Conservation (phyloP, 1,284 basidiomycete genomes). For the Cryptococcus sp. region DNA sequence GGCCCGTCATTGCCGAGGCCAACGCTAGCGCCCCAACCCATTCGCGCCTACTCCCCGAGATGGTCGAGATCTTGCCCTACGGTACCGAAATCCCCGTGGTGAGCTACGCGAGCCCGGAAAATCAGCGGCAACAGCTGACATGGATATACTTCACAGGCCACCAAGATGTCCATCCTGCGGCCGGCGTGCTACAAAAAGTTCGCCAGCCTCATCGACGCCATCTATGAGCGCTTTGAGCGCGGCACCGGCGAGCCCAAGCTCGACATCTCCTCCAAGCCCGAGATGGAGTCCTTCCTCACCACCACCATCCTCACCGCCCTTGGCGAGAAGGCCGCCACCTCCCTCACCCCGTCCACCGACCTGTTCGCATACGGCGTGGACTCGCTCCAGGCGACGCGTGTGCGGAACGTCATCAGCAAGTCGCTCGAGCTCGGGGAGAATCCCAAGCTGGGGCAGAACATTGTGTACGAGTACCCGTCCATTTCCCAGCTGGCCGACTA, state of each 20-base stretch:
- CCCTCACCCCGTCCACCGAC: slow-evolving; percentile 28
- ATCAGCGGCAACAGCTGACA: background rate
- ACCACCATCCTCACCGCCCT: slow-evolving; percentile 47
- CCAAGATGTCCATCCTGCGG: slow-evolving; percentile 48
- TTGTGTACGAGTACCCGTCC: slow-evolving; percentile 48
- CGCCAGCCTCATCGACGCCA: slow-evolving; percentile 53
- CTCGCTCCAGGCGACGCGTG: slow-evolving; percentile 58
- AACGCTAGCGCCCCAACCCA: slow-evolving; percentile 58
- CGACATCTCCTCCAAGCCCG: slow-evolving; percentile 27
- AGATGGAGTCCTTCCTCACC: slow-evolving; percentile 51
- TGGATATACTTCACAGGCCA: slow-evolving; percentile 29
- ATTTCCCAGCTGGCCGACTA: slow-evolving; percentile 34
- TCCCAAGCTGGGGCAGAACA: slow-evolving; percentile 52
- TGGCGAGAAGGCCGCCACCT: slow-evolving; percentile 40
- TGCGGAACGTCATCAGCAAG: slow-evolving; percentile 57
- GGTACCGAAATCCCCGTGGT: slow-evolving; percentile 44
- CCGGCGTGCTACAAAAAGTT: slow-evolving; percentile 55
- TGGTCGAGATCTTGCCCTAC: slow-evolving; percentile 55
- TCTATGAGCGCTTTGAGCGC: slow-evolving; percentile 55
- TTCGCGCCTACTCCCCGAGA: slow-evolving; percentile 56
- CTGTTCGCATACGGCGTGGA: slow-evolving; percentile 55
- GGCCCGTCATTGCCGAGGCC: slow-evolving; percentile 56
- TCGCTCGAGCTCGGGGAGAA: slow-evolving; percentile 49
- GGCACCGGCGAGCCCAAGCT: slow-evolving; percentile 49
- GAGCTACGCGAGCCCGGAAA: too few species aligned